Evolutionary conservation across 202 grass and related monocot genomes (phyloP), one percentile per base, ranked within the genome.

Genomic region (Elaeis oleifera): DNA sequence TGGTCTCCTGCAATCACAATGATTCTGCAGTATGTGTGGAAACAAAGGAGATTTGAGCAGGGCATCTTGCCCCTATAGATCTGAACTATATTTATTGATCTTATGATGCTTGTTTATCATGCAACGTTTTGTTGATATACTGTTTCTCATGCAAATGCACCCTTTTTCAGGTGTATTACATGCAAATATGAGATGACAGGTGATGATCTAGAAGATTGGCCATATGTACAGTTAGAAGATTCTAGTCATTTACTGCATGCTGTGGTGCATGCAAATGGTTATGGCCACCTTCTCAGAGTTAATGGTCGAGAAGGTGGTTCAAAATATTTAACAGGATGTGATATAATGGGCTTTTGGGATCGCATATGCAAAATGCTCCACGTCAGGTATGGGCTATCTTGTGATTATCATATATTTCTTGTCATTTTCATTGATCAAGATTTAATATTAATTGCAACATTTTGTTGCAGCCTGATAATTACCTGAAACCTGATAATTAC

Each of bases 321-420:
- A 24, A 86, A 61, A 50, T 60, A 77, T 69, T 74, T 97, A 19
- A 84, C 92, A 31, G 92, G 92, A n/a, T 74, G 74, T 57, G 83
- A 91, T 58, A 91, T 97, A 27, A 89, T 97, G 92, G 78, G 87
- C 44, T 86, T 97, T 39, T 97, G 92, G 92, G 92, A 89, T 69
- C 84, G 81, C 18, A 62, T 97, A 27, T 91, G 88, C 74, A 89
- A 83, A 64, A 80, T 84, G 63, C 66, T 97, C 19, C 77, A 77
- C 64, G 77, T 89, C 54, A 97, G 94, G 94, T 97, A 84, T 71
- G 14, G 5, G 15, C 3, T 17, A 39, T 75, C 19, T 51, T 17
- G 3, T 23, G 49, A 48, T 77, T 22, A 70, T 77, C 0, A 28
- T 39, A 31, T 29, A 23, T 13, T 29, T 28, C 36, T 44, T 44